Evolutionary conservation across 2,329 filamentous ascomycete species (phyloP), one percentile per base, ranked within the genome.

Genomic region (Colletotrichum euphorbiae): DNA sequence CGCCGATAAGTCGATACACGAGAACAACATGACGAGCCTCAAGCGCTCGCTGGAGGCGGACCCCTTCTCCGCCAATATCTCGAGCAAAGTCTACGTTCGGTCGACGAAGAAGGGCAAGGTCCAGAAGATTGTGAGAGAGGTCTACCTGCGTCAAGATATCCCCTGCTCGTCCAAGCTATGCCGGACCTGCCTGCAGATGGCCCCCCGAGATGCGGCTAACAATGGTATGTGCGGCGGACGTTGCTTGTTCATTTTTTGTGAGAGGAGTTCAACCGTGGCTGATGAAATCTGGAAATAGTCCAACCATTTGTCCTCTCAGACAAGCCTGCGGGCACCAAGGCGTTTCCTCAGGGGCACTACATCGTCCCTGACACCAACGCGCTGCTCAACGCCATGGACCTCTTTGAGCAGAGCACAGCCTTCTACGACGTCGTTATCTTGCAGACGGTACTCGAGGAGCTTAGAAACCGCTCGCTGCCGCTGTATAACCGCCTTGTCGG

Each of bases 351-450:
- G 77, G 96, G 96, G 33, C 95, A 98, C 78, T 99, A 99, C 78
- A 85, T 99, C 46, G 87, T 99, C 40, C 96, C 96, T 33, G 96
- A 99, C 77, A 99, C 96, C 54, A 99, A 99, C 82, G 94, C 93
- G 48, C 89, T 99, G 59, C 86, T 99, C 57, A 97, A 93, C 76
- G 95, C 93, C 72, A 98, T 99, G 93, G 96, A 99, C 77, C 84
- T 98, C 17, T 98, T 99, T 75, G 96, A 99, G 82, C 91, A 97
- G 72, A 91, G 92, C 67, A 91, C 90, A 13, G 93, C 93, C 3
- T 98, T 99, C 74, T 95, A 96, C 80, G 96, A 99, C 81, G 95
- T 99, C n/a, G 88, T 99, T 68, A 91, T 99, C 56, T 84, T 99
- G 64, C 96, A 99, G 79, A 97, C 95, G 1, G 96, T 99, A 5